These are phyloP conservation scores for Reticulascus tulasneorum DNA, from an alignment of 2,329 filamentous ascomycete genomes.

Conservation along the genomic window DNA sequence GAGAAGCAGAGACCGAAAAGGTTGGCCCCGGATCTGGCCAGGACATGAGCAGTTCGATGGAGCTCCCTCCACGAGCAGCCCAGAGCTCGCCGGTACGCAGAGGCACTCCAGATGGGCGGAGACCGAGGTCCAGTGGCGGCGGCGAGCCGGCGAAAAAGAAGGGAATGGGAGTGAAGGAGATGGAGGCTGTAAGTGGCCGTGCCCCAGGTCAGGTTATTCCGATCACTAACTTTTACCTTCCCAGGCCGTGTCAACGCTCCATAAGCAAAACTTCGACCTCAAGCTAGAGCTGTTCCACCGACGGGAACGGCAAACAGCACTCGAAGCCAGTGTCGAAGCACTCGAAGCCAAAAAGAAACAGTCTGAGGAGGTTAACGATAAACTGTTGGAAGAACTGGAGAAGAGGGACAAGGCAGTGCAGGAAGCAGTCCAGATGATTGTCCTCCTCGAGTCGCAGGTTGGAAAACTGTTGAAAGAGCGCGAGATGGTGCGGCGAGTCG, in stretches of 20 bases:
- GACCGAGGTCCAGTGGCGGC: constrained; percentile 39
- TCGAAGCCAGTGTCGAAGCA: constrained; percentile 55
- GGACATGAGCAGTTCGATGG: constrained; percentile 34
- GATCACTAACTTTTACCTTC: constrained; percentile 5
- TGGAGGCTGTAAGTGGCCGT: constrained; percentile 53
- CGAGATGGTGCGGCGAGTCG: constrained; percentile 48
- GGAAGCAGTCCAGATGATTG: constrained; percentile 68
- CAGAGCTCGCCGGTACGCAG: constrained; percentile 37
- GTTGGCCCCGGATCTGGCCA: constrained; percentile 27
- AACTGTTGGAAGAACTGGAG: constrained; percentile 57
- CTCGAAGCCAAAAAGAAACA: constrained; percentile 52
- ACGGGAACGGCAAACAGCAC: constrained; percentile 55
- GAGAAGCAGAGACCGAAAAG: constrained; percentile 45
- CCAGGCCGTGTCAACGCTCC: constrained; percentile 61
- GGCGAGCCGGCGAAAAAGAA: constrained; percentile 42
- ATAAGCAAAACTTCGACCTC: constrained; percentile 74
- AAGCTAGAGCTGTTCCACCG: constrained; percentile 70
- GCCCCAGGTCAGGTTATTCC: not conserved
- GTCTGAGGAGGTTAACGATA: constrained; percentile 54
- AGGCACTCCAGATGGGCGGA: constrained; percentile 27
- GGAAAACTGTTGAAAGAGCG: constrained; percentile 51
- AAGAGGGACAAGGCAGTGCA: constrained; percentile 67
- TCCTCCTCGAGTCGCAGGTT: constrained; percentile 57
- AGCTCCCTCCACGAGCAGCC: constrained; percentile 27
- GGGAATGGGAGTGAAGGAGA: constrained; percentile 61